phyloP scores from a whole-genome alignment of 1,139 yeast species.

The Torulaspora pretoriensis region DNA sequence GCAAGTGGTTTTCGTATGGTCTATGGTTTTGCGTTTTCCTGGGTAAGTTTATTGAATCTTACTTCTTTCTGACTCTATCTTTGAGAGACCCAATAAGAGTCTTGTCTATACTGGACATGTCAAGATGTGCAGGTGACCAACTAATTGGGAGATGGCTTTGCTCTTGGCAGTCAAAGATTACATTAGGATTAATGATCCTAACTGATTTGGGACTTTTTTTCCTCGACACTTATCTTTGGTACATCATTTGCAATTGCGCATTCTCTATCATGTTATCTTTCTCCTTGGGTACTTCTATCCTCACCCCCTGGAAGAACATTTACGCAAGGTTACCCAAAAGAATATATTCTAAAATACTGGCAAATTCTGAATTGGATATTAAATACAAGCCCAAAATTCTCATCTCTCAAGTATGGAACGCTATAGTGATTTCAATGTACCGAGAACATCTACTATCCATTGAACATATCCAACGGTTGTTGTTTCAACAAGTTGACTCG shows the following conservation, averaged over 20 bases:
- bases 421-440: constrained; percentile 69
- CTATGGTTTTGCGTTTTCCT: constrained; percentile 67
- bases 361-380: constrained; percentile 48
- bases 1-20: constrained; percentile 52
- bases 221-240: constrained; percentile 86
- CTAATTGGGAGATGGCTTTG: constrained; percentile 53
- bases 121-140: constrained; percentile 60
- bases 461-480: constrained; percentile 59
- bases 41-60: constrained; percentile 76
- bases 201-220: constrained; percentile 74
- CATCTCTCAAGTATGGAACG: constrained; percentile 77
- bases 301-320: constrained; percentile 84
- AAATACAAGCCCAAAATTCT: constrained; percentile 47
- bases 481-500: constrained; percentile 50
- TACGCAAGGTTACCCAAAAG: constrained; percentile 72
- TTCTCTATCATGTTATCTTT: constrained; percentile 70
- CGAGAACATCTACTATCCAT: constrained; percentile 72
- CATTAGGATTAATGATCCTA: constrained; percentile 51
- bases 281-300: constrained; percentile 69
- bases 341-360: constrained; percentile 60
- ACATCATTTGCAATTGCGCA: constrained; percentile 71
- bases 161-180: constrained; percentile 52
- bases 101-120: constrained; percentile 53
- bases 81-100: constrained; percentile 74
- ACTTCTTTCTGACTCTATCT: constrained; percentile 73